Evolutionary conservation across 2,329 filamentous ascomycete species (phyloP), one percentile per base, ranked within the genome.

Genomic region (Plectosphaerella cucumerina): DNA sequence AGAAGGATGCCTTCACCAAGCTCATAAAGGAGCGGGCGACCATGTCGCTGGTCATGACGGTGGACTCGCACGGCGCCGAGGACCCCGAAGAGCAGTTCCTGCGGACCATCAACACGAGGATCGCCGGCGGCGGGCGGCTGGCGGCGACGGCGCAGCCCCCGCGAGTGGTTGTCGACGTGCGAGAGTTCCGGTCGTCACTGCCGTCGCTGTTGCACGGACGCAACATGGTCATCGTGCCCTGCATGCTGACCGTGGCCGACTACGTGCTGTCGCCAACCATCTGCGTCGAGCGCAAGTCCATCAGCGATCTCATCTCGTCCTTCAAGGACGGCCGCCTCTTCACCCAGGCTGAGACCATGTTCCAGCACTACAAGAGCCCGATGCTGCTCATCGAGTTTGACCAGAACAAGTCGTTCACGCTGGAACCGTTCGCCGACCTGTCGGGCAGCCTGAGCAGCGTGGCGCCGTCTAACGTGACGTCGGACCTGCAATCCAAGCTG

Each of bases 301-400:
- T 99, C 62, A 85, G 84, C 62, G 94, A 99, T 72, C 74, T 99
- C 44, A 93, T 97, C 68, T 86, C 86, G 50, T 97, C 91, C 1
- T 91, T 99, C 71, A 86, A 87, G 59, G 92, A 96, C 65, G 94
- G 94, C 12, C 86, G 94, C 2, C 80, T 99, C 14, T 99, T 90
- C 73, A 89, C 84, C 60, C 94, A 99, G 73, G 87, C 88, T 39
- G 93, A 97, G 70, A 85, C 88, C 45, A 97, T 99, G 93, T 87
- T 95, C 53, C 84, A 90, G 65, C 86, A 97, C 71, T 99, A 99
- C 80, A 87, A 87, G 63, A 85, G 72, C 58, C 87, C 91, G 0
- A 89, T 97, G 82, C 83, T 99, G 6, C 82, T 99, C 43, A 97
- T 99, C 63, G 94, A 99, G 69, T 99, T 99, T 67, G 92, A 97